Base-by-base conservation (phyloP, 441 rosid species). In the Populus hybrid region DNA sequence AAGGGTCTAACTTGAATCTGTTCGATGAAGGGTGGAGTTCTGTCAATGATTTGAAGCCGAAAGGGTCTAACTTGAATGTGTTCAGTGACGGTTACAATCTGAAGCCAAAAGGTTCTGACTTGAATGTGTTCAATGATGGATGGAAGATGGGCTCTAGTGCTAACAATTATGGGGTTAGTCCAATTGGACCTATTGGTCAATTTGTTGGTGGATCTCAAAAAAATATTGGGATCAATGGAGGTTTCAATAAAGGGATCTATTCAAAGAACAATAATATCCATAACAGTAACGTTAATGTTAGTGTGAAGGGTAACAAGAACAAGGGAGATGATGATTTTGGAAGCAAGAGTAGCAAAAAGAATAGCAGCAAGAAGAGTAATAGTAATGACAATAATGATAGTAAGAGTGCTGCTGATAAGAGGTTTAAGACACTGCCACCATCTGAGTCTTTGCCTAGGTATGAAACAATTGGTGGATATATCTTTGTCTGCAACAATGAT, bases 401-500 rank as follows among this genome's bases (percentile, higher is more conserved):
- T 8, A 91, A 87, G 78, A 81, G 29, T 71, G 86, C 67, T 29
- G 73, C 70, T 67, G 98, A 94, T 40, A 96, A 96, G 89, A 91
- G 99, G 85, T 96, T 94, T 65, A 96, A 96, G 87, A 96, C 98
- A 1, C 97, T 96, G 8, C 98, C 99, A 31, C 94, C 99, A 0
- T 83, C 99, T 0, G 99, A 96, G 77, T 84, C 99, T 61, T 81
- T 96, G 75, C 98, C 98, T 0, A 90, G 97, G 61, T 88, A 91
- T 68, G 99, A 96, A 84, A 92, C 96, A 10, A 86, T 96, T 3
- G 99, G 99, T 14, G 99, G 98, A 1, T 94, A 96, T 79, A 96
- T 96, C 77, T 96, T 94, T 68, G 99, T 96, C 31, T 96, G 99
- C 88, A 96, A 96, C 88, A 96, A 96, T 79, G 99, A 96, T 76